phyloP scores from a whole-genome alignment of 1,284 basidiomycete genomes.

The Ustilago sp. region DNA sequence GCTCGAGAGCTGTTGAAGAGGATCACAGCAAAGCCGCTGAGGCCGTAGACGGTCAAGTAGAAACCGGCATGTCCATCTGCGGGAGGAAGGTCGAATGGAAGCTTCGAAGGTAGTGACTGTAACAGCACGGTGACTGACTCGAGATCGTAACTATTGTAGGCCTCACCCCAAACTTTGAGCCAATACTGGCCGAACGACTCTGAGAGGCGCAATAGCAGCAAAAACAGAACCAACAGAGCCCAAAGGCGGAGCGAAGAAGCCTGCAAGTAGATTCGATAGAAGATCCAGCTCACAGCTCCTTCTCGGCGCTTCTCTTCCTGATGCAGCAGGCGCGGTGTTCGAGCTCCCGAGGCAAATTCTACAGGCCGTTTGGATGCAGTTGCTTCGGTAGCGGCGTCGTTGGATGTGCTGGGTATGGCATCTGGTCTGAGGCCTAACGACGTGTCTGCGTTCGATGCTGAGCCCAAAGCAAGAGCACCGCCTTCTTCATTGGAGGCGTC shows the following conservation, averaged over 20 bases:
- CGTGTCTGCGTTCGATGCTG: background rate
- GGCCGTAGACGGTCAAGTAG: slow-evolving; percentile 46
- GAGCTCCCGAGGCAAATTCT: slow-evolving; percentile 29
- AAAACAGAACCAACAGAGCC: slow-evolving; percentile 31
- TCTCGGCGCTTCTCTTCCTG: slow-evolving; percentile 54
- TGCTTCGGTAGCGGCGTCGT: background rate
- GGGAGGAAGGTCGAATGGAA: slow-evolving; percentile 27
- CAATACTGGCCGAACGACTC: slow-evolving; percentile 56
- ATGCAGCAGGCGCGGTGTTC: slow-evolving; percentile 48
- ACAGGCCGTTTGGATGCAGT: slow-evolving; percentile 3
- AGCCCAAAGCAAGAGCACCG: background rate
- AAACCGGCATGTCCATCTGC: slow-evolving; percentile 31
- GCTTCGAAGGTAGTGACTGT: background rate
- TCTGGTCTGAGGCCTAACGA: background rate
- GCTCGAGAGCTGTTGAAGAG: slow-evolving; percentile 41
- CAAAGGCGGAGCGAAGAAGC: slow-evolving; percentile 42
- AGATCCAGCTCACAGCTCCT: slow-evolving; percentile 50
- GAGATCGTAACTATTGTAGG: slow-evolving; percentile 25
- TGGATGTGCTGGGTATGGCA: background rate
- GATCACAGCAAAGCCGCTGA: slow-evolving; percentile 44
- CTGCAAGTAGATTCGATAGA: slow-evolving; percentile 51
- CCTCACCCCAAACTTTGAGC: slow-evolving; percentile 64
- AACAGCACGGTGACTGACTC: background rate
- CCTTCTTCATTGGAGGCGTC: background rate
- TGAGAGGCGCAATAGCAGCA: slow-evolving; percentile 35